Percentiles rank a stretch among this genome's conserved stretches.
These are phyloP conservation scores for Penicillium aurantiogriseum DNA, from an alignment of 2,329 filamentous ascomycete species.

Conservation along the genomic window DNA sequence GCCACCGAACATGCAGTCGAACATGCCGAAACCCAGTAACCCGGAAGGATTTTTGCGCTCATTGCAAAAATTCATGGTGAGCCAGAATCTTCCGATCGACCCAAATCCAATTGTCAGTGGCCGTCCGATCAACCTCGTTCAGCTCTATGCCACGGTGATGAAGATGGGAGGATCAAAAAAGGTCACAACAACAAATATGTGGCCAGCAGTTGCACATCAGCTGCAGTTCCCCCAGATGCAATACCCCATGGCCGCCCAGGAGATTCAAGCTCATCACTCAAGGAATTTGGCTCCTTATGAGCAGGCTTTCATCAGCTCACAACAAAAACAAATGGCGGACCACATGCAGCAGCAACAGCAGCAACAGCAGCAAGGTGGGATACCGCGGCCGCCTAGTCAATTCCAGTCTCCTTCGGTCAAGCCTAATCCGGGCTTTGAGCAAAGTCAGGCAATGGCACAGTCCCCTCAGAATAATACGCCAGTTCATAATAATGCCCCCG, in stretches of 20 bases:
- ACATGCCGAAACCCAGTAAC: constrained; percentile 41
- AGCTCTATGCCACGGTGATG: constrained; percentile 74
- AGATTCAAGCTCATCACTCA: constrained; percentile 72
- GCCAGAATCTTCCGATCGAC: constrained; percentile 71
- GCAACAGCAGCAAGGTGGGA: constrained; percentile 23
- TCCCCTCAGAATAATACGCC: constrained; percentile 34
- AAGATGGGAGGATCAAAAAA: constrained; percentile 75
- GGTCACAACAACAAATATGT: constrained; percentile 67
- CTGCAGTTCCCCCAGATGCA: constrained; percentile 62
- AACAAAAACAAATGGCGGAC: constrained; percentile 43
- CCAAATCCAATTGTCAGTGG: constrained; percentile 71
- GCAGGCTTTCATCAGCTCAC: constrained; percentile 46
- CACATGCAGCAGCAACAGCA: constrained; percentile 21
- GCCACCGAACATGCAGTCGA: constrained; percentile 47
- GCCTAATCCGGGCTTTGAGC: constrained; percentile 51
- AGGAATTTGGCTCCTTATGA: constrained; percentile 76
- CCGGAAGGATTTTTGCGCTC: constrained; percentile 74
- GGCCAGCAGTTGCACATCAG: constrained; percentile 68
- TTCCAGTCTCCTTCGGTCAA: constrained; percentile 48
- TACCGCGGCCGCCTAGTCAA: constrained; percentile 41
- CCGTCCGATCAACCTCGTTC: constrained; percentile 69
- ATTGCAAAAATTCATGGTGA: constrained; percentile 73
- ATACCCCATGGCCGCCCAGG: constrained; percentile 63
- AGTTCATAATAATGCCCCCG: constrained; percentile 31
- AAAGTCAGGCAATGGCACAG: constrained; percentile 33